phyloP scores from a whole-genome alignment of 495 filamentous ascomycete genomes.

The Parathielavia appendiculata region DNA sequence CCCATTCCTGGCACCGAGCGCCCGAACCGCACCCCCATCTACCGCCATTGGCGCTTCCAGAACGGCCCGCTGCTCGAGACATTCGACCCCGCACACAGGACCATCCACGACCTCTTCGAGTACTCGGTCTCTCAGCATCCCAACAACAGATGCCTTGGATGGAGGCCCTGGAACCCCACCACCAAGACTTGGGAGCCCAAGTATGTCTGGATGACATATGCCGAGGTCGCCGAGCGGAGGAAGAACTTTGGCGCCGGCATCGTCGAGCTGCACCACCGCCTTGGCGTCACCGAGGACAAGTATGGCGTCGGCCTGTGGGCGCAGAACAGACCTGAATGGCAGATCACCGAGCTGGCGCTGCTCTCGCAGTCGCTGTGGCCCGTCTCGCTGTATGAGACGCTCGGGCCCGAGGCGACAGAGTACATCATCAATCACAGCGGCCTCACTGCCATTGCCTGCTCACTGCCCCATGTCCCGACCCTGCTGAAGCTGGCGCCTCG shows the following conservation, averaged over 20 bases:
- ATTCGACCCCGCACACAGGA: slow-evolving; percentile 65
- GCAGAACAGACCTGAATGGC: slow-evolving; percentile 96
- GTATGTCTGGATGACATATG: slow-evolving; percentile 82
- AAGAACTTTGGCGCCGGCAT: slow-evolving; percentile 83
- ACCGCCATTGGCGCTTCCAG: slow-evolving; percentile 73
- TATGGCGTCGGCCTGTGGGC: slow-evolving; percentile 91
- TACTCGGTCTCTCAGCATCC: slow-evolving; percentile 50
- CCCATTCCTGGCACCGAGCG: slow-evolving; percentile 67
- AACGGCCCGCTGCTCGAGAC: slow-evolving; percentile 67
- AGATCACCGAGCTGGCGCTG: slow-evolving; percentile 87
- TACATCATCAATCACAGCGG: slow-evolving; percentile 91
- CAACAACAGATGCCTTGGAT: slow-evolving; percentile 70
- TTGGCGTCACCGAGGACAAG: slow-evolving; percentile 59
- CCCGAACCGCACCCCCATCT: slow-evolving; percentile 67
- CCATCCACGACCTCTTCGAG: slow-evolving; percentile 80
- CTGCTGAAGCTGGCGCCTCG: slow-evolving; percentile 77
- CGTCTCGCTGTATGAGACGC: slow-evolving; percentile 94
- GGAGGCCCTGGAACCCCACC: slow-evolving; percentile 68
- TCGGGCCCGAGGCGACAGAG: slow-evolving; percentile 83
- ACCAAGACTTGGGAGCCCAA: slow-evolving; percentile 68
- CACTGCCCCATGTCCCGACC: slow-evolving; percentile 77
- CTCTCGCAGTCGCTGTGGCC: slow-evolving; percentile 84
- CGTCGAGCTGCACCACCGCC: slow-evolving; percentile 70
- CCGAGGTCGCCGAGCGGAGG: slow-evolving; percentile 70
- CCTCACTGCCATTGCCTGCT: slow-evolving; percentile 69